A percentile compares a stretch with the other conserved stretches of the same genome.
Evolutionary conservation across 2,329 filamentous ascomycete genomes (phyloP).

Genomic region (Cladophialophora carrionii): DNA sequence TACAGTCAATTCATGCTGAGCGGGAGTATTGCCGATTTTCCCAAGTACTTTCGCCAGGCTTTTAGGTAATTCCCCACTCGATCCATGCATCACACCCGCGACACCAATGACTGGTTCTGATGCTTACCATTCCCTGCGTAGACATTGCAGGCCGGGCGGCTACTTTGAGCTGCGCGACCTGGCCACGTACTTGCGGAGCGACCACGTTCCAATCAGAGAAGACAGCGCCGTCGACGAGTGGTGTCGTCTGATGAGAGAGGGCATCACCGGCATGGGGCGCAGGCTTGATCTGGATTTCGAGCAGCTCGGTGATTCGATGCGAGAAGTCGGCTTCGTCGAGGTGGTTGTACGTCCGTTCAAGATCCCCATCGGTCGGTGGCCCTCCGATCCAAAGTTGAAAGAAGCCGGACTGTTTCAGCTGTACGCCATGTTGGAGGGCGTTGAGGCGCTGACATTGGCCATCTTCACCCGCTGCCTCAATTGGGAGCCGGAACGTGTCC

Average conservation of each 20-base stretch:
- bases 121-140: constrained; percentile 40
- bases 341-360: constrained; percentile 35
- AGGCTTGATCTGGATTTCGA: constrained; percentile 43
- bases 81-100: neutral
- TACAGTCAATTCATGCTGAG: constrained; percentile 60
- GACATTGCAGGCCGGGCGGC: constrained; percentile 41
- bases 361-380: constrained; percentile 42
- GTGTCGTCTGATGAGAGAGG: constrained; percentile 28
- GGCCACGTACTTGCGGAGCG: constrained; percentile 35
- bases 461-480: constrained; percentile 22
- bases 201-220: constrained; percentile 38
- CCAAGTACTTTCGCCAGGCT: constrained; percentile 32
- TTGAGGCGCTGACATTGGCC: constrained; percentile 21
- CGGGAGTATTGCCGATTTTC: constrained; percentile 62
- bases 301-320: constrained; percentile 28
- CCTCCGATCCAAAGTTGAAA: constrained; percentile 36
- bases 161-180: constrained; percentile 50
- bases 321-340: constrained; percentile 39
- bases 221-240: constrained; percentile 25
- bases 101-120: constrained; percentile 32
- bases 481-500: constrained; percentile 34
- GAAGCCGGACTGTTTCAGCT: constrained; percentile 19
- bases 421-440: constrained; percentile 20
- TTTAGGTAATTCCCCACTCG: constrained; percentile 22
- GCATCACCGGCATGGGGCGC: constrained; percentile 55